Base-by-base conservation (phyloP, 1,284 basidiomycete genomes). In the Tetrapyrgos nigripes region DNA sequence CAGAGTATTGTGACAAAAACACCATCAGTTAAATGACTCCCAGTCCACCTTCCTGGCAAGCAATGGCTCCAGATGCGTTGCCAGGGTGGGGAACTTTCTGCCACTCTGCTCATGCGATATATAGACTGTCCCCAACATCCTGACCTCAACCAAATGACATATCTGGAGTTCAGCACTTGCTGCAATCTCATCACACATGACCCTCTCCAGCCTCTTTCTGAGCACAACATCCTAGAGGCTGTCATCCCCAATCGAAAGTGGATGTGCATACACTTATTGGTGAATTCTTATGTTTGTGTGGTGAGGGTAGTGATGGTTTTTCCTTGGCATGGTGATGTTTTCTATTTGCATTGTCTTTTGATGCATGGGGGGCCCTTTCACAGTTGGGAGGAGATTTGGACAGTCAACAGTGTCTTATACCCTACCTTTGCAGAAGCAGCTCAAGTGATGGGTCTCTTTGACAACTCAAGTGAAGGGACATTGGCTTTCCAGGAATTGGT, bases 401-500 rank as follows among this genome's bases (percentile, higher is more conserved):
- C 54, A 1, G 53, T 68, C 21, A 55, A 67, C 26, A 63, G 62
- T n/a, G 35, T 57, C 17, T 9, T 51, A 1, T 58, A 59, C 29
- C 17, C 13, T 1, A 58, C 64, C 4, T 70, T 59, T 47, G 65
- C 68, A 33, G 59, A 62, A 14, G 69, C 69, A 14, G 67, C 69
- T 13, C 58, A 52, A 19, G 60, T 61, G 10, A 14, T 67, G 17
- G 65, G 67, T 9, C 52, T 70, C 3, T 65, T 70, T 52, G 65
- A 51, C 4, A 45, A 67, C 47, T 31, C 57, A 13, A 57, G 64
- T 17, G 68, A 70, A 53, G 69, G 56, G 2, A 43, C 61, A 5
- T 55, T 57, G n/a, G 61, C 68, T 1, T 53, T 69, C 21, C 52
- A 54, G 14, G 70, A 71, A 33, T 64, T 62, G 1, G 57, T 71